Evolutionary conservation across 345 rosid genomes (phyloP), one percentile per base, ranked within the genome.

Genomic region (Acer saccharum): DNA sequence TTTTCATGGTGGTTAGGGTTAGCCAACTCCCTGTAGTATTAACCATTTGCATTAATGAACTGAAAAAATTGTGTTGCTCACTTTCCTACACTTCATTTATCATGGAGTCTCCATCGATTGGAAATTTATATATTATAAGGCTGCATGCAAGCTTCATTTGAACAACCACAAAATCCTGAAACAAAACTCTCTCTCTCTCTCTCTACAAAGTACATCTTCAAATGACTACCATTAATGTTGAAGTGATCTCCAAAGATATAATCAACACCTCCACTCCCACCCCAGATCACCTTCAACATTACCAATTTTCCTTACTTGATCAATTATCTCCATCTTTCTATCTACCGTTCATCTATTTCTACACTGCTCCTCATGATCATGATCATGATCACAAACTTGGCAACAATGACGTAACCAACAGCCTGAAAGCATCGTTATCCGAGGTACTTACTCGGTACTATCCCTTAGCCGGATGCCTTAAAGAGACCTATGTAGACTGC

Each of bases 241-340:
- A 87, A 75, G 55, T 77, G 12, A 6, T 79, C 67, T 83, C 79
- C 71, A 71, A 16, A n/a, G 80, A 77, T 18, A 72, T 75, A 10
- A 79, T 87, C 77, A 83, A 82, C 39, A 88, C 88, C 54, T 77
- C 83, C 1, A 74, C 81, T 39, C 88, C 90, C 2, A 87, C 88
- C 3, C 85, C 82, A 6, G 65, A 79, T 39, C 80, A 84, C 70
- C 88, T 81, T 10, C 74, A 67, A 58, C 77, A n/a, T 21, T 70
- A 82, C 80, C 54, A 63, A 3, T 83, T 81, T 58, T 84, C 88
- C 52, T 81, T 77, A 41, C 83, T 84, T 54, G 88, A 84, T 69
- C 86, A 87, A 57, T 48, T 81, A 12, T 69, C 78, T 3, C 82
- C 84, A 4, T 81, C 88, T 0, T 77, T 83, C 9, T 77, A 69